Evolutionary conservation across 148 eudicot species (phyloP).

Genomic region (Fagopyrum esculentum): DNA sequence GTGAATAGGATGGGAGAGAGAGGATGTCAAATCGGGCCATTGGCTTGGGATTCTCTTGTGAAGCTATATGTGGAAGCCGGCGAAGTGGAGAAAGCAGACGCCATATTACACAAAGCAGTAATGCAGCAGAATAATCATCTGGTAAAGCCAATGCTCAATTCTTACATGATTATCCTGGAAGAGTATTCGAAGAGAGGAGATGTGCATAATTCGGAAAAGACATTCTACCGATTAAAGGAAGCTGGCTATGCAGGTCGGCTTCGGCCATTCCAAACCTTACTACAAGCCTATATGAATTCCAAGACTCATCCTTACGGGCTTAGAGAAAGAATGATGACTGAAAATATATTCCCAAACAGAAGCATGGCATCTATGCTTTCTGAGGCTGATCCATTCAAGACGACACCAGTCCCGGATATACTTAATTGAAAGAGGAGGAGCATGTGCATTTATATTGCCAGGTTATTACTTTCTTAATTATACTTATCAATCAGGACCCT

Average conservation of each 20-base stretch:
- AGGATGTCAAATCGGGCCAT: conserved; percentile 54
- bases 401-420: conserved; percentile 45
- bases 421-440: conserved; percentile 39
- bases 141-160: conserved; percentile 40
- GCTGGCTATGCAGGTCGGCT: conserved; percentile 53
- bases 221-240: conserved; percentile 56
- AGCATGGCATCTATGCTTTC: conserved; percentile 36
- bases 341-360: conserved; percentile 58
- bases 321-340: conserved; percentile 82
- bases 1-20: conserved; percentile 59
- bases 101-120: conserved; percentile 46
- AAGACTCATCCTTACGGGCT: conserved; percentile 78
- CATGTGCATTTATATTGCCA: not conserved
- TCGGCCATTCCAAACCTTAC: conserved; percentile 27
- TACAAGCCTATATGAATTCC: conserved; percentile 53
- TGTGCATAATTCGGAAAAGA: conserved; percentile 71
- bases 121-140: conserved; percentile 16
- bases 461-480: too few relatives aligned
- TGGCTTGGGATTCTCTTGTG: conserved; percentile 68
- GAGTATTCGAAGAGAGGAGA: conserved; percentile 75
- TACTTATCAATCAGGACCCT: too few relatives aligned
- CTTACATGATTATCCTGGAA: conserved; percentile 50
- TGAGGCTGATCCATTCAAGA: conserved; percentile 51
- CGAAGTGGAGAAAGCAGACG: conserved; percentile 81
- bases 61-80: conserved; percentile 74